phyloP scores from a whole-genome alignment of 1,284 basidiomycete species.

The Meira nashicola region DNA sequence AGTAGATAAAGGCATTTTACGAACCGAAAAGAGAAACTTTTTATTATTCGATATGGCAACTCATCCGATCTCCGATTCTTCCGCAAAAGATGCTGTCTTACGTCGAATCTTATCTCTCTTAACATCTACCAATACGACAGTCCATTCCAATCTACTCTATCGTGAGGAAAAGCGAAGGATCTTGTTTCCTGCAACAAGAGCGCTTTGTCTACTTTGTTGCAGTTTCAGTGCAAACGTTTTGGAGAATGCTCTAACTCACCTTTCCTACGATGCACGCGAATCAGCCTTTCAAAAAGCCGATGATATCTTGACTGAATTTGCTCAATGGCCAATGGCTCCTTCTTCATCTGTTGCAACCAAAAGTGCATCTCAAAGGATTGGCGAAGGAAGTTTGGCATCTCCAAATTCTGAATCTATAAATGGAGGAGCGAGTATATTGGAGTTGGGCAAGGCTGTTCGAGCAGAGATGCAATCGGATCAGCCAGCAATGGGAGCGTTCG shows the following conservation, averaged over 20 bases:
- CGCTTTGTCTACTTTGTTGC: conserved; percentile 44
- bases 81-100: conserved; percentile 47
- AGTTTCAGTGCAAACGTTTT: conserved; percentile 47
- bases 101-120: conserved; percentile 41
- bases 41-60: conserved; percentile 53
- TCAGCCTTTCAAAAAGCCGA: conserved; percentile 43
- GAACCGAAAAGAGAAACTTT: conserved; percentile 52
- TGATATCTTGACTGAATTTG: conserved; percentile 43
- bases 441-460: conserved; percentile 37
- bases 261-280: conserved; percentile 43
- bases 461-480: conserved; percentile 27
- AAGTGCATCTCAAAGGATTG: conserved; percentile 14
- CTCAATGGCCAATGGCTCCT: conserved; percentile 51
- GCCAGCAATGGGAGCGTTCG: conserved; percentile 30
- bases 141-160: conserved; percentile 37
- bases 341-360: conserved; percentile 16
- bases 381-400: conserved; percentile 15
- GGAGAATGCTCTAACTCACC: conserved; percentile 47
- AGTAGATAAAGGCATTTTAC: conserved; percentile 51
- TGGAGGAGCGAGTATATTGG: conserved; percentile 28
- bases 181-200: conserved; percentile 35
- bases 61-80: conserved; percentile 45
- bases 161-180: conserved; percentile 33
- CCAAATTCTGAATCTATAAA: conserved; percentile 17
- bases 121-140: conserved; percentile 28